Base-by-base conservation (phyloP, 202 grass and related monocot genomes). In the Hordeum pubiflorum region DNA sequence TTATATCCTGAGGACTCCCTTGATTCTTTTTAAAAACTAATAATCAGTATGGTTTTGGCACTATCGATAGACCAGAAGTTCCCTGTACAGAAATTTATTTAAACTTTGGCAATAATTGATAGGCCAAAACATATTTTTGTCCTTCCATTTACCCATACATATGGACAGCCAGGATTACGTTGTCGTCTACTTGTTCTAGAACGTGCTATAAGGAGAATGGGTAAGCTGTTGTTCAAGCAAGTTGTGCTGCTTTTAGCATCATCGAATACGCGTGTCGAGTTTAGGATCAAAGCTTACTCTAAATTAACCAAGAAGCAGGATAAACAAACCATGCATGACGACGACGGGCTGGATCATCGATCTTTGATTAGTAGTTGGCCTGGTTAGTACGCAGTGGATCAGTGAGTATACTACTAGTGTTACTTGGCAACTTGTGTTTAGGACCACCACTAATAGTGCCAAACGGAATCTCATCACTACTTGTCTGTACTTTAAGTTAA, bases 401-500 rank as follows among this genome's bases (percentile, higher is more conserved):
- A n/a, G n/a, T 10, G 32, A 58, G 11, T 26, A 22, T 3, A 9
- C 6, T 63, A 63, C 6, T 29, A 52, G 22, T 48, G 17, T 20
- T 59, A 62, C 33, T 67, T 63, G 15, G 27, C 69, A 82, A 74
- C 40, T 52, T 75, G 57, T 74, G 57, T 26, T 58, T 38, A 43
- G 71, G 60, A 75, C 83, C 83, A 85, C 76, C 66, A 65, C 73
- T 85, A 40, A 41, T 12, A 24, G 22, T 72, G 31, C 67, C 20
- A n/a, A 64, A 60, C 10, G 79, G 87, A 89, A 79, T 86, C 79
- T 69, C 48, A 36, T n/a, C 44, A 44, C 37, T 79, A 72, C 63
- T 46, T 2, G 1, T 69, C 4, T 6, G 0, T 67, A 67, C 8
- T 34, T 14, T 34, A 11, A 36, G 38, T 3, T 38, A 62, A 65